Evolutionary conservation across 2,329 filamentous ascomycete genomes (phyloP).

Genomic region (Ophiostoma pallidulum): DNA sequence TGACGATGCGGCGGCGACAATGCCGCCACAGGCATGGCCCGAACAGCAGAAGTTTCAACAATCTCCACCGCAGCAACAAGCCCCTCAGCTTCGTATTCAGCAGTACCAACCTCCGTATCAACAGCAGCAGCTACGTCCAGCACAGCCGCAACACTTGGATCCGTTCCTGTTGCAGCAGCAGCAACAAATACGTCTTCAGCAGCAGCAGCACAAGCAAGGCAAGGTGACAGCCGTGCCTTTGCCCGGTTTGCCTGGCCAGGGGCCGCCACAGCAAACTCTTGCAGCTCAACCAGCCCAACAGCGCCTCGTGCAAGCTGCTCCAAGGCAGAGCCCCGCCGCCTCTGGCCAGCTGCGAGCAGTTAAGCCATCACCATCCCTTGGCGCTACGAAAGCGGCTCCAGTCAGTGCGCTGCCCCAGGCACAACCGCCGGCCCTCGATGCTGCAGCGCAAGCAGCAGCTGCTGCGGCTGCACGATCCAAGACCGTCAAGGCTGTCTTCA

Average conservation of each 20-base stretch:
- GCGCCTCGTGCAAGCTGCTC: too few species aligned
- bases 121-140: slow-evolving; percentile 2
- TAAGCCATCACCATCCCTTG: neutral
- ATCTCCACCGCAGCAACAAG: slow-evolving; percentile 11
- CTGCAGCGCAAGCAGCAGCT: neutral
- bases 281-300: too few species aligned
- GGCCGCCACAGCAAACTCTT: neutral
- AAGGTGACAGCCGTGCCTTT: neutral
- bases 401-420: neutral
- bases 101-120: neutral
- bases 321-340: neutral
- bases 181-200: neutral
- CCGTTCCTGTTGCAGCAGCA: slow-evolving; percentile 1
- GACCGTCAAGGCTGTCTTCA: neutral
- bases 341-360: neutral
- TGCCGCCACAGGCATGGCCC: neutral
- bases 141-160: slow-evolving; percentile 4
- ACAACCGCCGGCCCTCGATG: too few species aligned
- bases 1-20: neutral
- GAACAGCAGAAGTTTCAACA: slow-evolving; percentile 15
- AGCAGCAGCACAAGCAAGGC: neutral
- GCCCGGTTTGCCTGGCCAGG: too few species aligned
- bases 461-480: slow-evolving; percentile 3
- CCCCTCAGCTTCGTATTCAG: neutral
- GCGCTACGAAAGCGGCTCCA: neutral